phyloP scores from a whole-genome alignment of 1,284 basidiomycete genomes.

The Papiliotrema laurentii region DNA sequence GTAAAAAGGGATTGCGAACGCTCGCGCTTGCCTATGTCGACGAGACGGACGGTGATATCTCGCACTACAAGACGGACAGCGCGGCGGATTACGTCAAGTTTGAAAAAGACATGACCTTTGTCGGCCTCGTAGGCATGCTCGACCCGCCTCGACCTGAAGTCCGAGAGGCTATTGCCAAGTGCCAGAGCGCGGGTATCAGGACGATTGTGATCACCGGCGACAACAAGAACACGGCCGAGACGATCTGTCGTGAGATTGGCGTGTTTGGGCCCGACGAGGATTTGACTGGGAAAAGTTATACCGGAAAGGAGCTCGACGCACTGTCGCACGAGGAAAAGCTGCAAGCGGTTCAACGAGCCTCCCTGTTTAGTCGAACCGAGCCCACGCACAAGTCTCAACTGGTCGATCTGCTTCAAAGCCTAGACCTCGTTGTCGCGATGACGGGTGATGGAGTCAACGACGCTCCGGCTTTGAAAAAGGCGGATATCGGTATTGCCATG shows the following conservation, averaged over 20 bases:
- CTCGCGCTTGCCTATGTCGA: conserved; percentile 87
- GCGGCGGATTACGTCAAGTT: conserved; percentile 79
- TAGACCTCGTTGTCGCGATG: conserved; percentile 97
- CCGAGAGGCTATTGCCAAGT: conserved; percentile 77
- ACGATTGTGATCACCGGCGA: conserved; percentile 98
- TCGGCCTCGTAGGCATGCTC: conserved; percentile 94
- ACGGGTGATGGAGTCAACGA: conserved; percentile 95
- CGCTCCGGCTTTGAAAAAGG: conserved; percentile 92
- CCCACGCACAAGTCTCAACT: conserved; percentile 93
- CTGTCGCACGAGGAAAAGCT: conserved; percentile 76
- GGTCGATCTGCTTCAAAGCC: conserved; percentile 88
- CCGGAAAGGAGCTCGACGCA: conserved; percentile 84
- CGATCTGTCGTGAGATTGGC: conserved; percentile 93
- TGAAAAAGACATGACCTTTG: conserved; percentile 86
- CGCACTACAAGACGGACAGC: conserved; percentile 73
- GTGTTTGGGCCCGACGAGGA: conserved; percentile 81
- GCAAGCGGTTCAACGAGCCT: conserved; percentile 75
- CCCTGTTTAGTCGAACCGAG: conserved; percentile 88
- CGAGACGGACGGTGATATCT: conserved; percentile 67
- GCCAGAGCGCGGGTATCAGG: conserved; percentile 87
- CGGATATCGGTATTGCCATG: conserved; percentile 99
- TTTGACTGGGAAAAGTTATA: conserved; percentile 85
- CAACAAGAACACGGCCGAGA: conserved; percentile 96
- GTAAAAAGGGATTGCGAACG: conserved; percentile 75
- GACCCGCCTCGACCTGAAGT: conserved; percentile 98